Percentiles rank a stretch among this genome's conserved stretches.
Evolutionary conservation across 208 protist genomes (phyloP).

Genomic region (Naegleria lovaniensis): DNA sequence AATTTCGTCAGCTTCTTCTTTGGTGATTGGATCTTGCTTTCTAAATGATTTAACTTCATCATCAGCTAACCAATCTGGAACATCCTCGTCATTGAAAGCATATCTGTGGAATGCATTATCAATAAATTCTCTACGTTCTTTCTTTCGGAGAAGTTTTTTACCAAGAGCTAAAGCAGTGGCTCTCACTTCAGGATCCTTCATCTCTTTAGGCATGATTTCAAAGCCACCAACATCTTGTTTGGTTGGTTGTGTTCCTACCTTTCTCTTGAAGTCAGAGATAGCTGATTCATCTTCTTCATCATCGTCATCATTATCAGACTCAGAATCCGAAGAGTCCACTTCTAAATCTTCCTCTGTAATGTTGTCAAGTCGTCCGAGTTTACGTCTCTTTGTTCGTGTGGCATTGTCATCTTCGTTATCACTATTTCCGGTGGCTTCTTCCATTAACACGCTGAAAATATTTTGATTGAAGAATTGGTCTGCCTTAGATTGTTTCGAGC

Average conservation of each 20-base stretch:
- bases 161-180: slow-evolving; percentile 74
- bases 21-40: slow-evolving; percentile 53
- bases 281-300: slow-evolving; percentile 36
- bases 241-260: neutral
- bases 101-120: slow-evolving; percentile 64
- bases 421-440: slow-evolving; percentile 66
- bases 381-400: slow-evolving; percentile 42
- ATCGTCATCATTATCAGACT: slow-evolving; percentile 47
- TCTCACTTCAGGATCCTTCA: slow-evolving; percentile 67
- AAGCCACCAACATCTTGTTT: slow-evolving; percentile 57
- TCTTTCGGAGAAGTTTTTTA: slow-evolving; percentile 69
- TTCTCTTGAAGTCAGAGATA: neutral
- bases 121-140: slow-evolving; percentile 45
- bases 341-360: slow-evolving; percentile 36
- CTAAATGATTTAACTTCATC: slow-evolving; percentile 54
- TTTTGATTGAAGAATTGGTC: slow-evolving; percentile 17
- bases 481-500: neutral
- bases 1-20: slow-evolving; percentile 80
- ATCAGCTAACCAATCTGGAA: slow-evolving; percentile 58
- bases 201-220: slow-evolving; percentile 70
- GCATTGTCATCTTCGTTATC: slow-evolving; percentile 69
- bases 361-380: neutral
- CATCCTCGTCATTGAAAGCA: slow-evolving; percentile 40
- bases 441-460: slow-evolving; percentile 62
- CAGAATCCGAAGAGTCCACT: slow-evolving; percentile 53